Evolutionary conservation across 331 rosid genomes (phyloP).

Genomic region (Saraca asoca): DNA sequence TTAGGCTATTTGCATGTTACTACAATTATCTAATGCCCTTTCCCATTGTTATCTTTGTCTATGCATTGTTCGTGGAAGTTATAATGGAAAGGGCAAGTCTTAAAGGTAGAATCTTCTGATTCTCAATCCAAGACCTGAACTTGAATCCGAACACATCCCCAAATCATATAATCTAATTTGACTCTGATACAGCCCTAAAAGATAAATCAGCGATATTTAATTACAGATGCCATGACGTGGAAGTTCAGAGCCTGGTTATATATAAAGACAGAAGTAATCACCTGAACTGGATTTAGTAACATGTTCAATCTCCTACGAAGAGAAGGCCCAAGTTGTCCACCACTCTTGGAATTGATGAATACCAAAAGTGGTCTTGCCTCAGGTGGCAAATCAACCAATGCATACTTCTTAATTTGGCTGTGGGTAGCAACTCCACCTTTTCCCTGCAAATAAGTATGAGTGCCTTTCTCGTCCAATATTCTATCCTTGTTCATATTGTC

Average conservation of each 20-base stretch:
- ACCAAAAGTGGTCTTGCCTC: slow-evolving; percentile 80
- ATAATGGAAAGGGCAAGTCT: slow-evolving; percentile 20
- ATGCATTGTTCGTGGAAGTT: slow-evolving; percentile 13
- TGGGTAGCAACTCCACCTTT: slow-evolving; percentile 36
- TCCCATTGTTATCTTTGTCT: background rate
- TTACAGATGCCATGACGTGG: slow-evolving; percentile 14
- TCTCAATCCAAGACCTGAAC: slow-evolving; percentile 26
- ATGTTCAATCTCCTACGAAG: slow-evolving; percentile 71
- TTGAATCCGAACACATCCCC: slow-evolving; percentile 2
- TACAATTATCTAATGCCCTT: background rate
- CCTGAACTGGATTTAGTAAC: slow-evolving; percentile 80
- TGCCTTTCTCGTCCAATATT: slow-evolving; percentile 25
- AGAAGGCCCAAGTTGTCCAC: slow-evolving; percentile 73
- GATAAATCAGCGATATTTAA: slow-evolving; percentile 15
- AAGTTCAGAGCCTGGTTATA: too few species aligned
- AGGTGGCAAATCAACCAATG: slow-evolving; percentile 57
- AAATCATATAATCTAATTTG: slow-evolving; percentile 16
- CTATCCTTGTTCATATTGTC: slow-evolving; percentile 37
- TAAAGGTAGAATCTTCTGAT: slow-evolving; percentile 22
- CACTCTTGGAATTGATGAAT: slow-evolving; percentile 72
- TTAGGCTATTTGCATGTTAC: background rate
- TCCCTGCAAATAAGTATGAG: slow-evolving; percentile 28
- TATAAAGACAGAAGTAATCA: slow-evolving; percentile 27
- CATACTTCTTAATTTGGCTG: slow-evolving; percentile 48
- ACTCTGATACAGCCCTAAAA: slow-evolving; percentile 22